These are phyloP conservation scores for Penicillium soppii DNA, from an alignment of 495 filamentous ascomycete species.

Conservation along the genomic window DNA sequence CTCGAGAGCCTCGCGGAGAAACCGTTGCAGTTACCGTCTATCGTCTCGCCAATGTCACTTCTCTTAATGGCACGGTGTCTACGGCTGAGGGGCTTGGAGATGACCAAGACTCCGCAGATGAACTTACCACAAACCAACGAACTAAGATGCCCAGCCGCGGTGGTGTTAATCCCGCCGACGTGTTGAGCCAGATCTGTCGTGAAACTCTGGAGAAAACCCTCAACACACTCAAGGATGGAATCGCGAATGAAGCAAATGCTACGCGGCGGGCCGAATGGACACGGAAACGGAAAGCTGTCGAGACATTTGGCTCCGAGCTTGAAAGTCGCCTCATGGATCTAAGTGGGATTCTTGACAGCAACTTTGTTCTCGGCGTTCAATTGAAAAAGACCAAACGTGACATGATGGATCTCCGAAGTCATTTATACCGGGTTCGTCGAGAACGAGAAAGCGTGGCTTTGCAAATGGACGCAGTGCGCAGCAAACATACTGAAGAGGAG, in stretches of 20 bases:
- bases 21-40: slow-evolving; percentile 47
- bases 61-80: slow-evolving; percentile 22
- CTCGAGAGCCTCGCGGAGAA: slow-evolving; percentile 38
- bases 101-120: slow-evolving; percentile 37
- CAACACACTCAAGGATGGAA: slow-evolving; percentile 37
- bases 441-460: slow-evolving; percentile 67
- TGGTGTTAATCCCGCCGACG: slow-evolving; percentile 69
- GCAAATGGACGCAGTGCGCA: slow-evolving; percentile 67
- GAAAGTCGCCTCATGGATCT: slow-evolving; percentile 58
- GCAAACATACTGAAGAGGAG: slow-evolving; percentile 51
- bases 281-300: slow-evolving; percentile 61
- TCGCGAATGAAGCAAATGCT: slow-evolving; percentile 37
- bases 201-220: slow-evolving; percentile 60
- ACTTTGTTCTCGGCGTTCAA: slow-evolving; percentile 60
- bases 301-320: slow-evolving; percentile 68
- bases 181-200: slow-evolving; percentile 66
- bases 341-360: slow-evolving; percentile 59
- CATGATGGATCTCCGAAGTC: slow-evolving; percentile 61
- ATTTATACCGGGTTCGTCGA: slow-evolving; percentile 60
- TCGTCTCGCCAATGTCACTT: slow-evolving; percentile 38
- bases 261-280: slow-evolving; percentile 51
- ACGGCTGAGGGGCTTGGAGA: slow-evolving; percentile 22
- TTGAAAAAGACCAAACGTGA: slow-evolving; percentile 63
- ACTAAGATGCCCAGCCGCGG: slow-evolving; percentile 51
- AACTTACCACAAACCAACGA: slow-evolving; percentile 28